A percentile compares a stretch with the other conserved stretches of the same genome.
Evolutionary conservation across 495 filamentous ascomycete genomes (phyloP).

Genomic region (Corynascus novoguineensis): DNA sequence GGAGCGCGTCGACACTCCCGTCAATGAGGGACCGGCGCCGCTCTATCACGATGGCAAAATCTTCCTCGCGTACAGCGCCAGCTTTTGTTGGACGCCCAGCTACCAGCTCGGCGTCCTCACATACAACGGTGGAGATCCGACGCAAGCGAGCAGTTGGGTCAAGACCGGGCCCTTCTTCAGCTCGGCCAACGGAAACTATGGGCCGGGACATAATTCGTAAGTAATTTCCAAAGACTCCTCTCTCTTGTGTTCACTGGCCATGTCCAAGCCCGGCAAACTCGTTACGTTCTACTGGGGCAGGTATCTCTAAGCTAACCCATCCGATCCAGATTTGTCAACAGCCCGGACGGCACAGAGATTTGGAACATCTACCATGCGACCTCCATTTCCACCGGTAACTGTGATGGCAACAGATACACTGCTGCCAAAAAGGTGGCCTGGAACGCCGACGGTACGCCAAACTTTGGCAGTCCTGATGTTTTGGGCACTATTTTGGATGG

Average conservation of each 20-base stretch:
- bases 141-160: constrained; percentile 34
- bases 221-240: no score
- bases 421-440: constrained; percentile 39
- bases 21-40: constrained; percentile 52
- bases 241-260: neutral
- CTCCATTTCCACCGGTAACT: constrained; percentile 35
- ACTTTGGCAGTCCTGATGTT: constrained; percentile 36
- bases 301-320: no score
- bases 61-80: constrained; percentile 45
- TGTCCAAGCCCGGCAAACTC: neutral
- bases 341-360: constrained; percentile 43
- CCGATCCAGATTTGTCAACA: constrained; percentile 42
- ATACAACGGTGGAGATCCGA: constrained; percentile 41
- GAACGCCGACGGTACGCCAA: constrained; percentile 38
- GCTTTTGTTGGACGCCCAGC: constrained; percentile 44
- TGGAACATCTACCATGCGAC: constrained; percentile 53
- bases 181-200: constrained; percentile 45
- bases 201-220: constrained; percentile 35
- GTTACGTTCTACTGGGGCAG: neutral
- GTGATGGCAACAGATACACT: constrained; percentile 46
- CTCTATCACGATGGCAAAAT: constrained; percentile 38
- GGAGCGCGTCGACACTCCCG: constrained; percentile 44
- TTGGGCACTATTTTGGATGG: constrained; percentile 26
- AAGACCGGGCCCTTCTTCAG: constrained; percentile 30
- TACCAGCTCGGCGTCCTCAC: constrained; percentile 42